Conservation (phyloP, 805 yeast genomes). For the Sugiyamaella americana region DNA sequence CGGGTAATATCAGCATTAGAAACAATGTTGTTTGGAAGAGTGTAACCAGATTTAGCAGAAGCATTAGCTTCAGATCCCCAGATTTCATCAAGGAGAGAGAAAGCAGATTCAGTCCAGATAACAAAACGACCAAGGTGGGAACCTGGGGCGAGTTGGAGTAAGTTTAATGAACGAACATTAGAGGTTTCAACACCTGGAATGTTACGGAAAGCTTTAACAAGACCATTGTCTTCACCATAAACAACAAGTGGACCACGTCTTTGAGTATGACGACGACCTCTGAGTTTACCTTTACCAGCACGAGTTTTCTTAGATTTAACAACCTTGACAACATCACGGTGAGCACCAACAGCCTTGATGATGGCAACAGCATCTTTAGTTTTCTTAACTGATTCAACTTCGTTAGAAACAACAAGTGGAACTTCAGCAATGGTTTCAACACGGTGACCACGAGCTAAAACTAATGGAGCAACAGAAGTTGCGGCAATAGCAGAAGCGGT, state of each 20-base stretch:
- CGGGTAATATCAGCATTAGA: conserved; percentile 94
- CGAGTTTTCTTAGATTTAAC: conserved; percentile 97
- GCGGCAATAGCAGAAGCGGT: conserved; percentile 99
- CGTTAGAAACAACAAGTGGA: conserved; percentile 94
- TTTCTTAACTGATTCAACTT: conserved; percentile 86
- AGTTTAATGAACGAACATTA: conserved; percentile 84
- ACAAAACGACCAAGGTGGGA: conserved; percentile 99
- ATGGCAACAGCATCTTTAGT: conserved; percentile 98
- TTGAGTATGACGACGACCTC: conserved; percentile 99
- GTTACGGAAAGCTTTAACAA: conserved; percentile 98
- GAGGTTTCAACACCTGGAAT: conserved; percentile 99
- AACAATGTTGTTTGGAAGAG: conserved; percentile 90
- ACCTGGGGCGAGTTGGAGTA: conserved; percentile 99
- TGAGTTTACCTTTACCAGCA: conserved; percentile 99
- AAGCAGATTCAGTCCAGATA: conserved; percentile 99
- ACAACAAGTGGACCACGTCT: conserved; percentile 99
- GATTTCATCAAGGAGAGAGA: conserved; percentile 91
- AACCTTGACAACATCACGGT: conserved; percentile 96
- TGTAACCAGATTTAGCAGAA: conserved; percentile 73
- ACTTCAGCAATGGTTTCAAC: conserved; percentile 97
- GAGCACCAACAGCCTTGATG: conserved; percentile 98
- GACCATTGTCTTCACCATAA: conserved; percentile 96
- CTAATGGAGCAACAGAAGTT: conserved; percentile 95
- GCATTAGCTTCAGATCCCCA: conserved; percentile 92
- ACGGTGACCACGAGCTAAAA: conserved; percentile 99